These are phyloP conservation scores for Clarireedia hainanense DNA, from an alignment of 2,329 filamentous ascomycete genomes.

Conservation along the genomic window DNA sequence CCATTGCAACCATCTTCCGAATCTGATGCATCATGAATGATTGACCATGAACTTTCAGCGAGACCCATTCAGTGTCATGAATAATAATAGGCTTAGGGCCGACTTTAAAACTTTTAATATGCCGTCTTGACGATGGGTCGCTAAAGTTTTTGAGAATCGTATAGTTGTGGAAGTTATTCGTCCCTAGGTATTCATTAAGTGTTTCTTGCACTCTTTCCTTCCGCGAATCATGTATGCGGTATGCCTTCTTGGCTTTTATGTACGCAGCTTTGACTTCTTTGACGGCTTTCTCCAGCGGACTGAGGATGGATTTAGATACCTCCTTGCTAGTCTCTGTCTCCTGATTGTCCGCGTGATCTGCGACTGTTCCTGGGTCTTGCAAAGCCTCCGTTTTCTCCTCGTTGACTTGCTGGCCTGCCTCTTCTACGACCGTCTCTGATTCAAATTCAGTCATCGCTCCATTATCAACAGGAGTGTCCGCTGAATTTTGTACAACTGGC, in stretches of 20 bases:
- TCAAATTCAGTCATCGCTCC: too few relatives aligned
- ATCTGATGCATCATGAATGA: slow-evolving; percentile 99
- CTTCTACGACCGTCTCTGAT: too few relatives aligned
- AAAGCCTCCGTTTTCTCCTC: not conserved
- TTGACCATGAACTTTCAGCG: slow-evolving; percentile 91
- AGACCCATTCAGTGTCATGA: slow-evolving; percentile 90
- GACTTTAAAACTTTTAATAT: slow-evolving; percentile 86
- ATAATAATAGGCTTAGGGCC: slow-evolving; percentile 73
- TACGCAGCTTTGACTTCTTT: slow-evolving; percentile 76
- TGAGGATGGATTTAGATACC: slow-evolving; percentile 16
- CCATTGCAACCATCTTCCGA: slow-evolving; percentile 97
- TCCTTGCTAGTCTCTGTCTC: slow-evolving; percentile 10
- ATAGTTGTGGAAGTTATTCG: slow-evolving; percentile 94
- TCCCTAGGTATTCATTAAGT: slow-evolving; percentile 71
- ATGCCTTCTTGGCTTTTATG: slow-evolving; percentile 72
- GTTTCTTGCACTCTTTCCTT: slow-evolving; percentile 68
- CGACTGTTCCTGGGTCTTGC: not conserved
- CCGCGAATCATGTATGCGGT: slow-evolving; percentile 68
- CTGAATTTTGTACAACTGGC: not conserved
- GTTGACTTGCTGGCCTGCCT: not conserved
- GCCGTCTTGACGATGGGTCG: slow-evolving; percentile 79
- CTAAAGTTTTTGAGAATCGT: slow-evolving; percentile 78
- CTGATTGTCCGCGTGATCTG: not conserved
- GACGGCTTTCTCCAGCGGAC: slow-evolving; percentile 55
- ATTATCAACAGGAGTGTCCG: not conserved